Evolutionary conservation across 2,329 filamentous ascomycete genomes (phyloP), one percentile per base, ranked within the genome.

Genomic region (Curvularia sp.): DNA sequence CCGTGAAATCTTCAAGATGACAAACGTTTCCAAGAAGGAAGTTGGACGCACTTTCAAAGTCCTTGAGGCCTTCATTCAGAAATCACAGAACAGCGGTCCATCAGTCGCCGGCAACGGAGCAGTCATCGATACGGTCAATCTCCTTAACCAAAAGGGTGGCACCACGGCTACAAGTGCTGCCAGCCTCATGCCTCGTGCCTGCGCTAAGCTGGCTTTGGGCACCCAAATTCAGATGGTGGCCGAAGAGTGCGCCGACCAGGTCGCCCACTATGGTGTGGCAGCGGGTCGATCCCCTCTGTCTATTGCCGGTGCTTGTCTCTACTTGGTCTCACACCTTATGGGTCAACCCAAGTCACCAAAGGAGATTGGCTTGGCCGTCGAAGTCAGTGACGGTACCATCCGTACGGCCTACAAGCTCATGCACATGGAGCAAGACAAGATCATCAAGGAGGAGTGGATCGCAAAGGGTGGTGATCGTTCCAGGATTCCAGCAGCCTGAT

Each of bases 331-430:
- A 28, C 88, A 94, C 72, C 84, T 98, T 36, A 89, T 97, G 80
- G 91, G 89, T 55, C 86, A 95, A 66, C 83, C 87, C 19, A 91
- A 90, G 70, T 83, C 86, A 6, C 90, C 92, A n/a, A 93, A 93
- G 77, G 90, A 96, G 60, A 97, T 99, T 68, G 91, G 92, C 5
- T 78, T 80, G 23, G 89, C 95, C 18, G 92, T 91, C 1, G 92
- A 92, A 65, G 95, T 99, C 27, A 97, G 93, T 75, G 96, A 99
- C 73, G 93, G 95, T 54, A 99, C 95, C 0, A 97, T 99, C 70
- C 93, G 96, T 71, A 96, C 92, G 25, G 93, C 94, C 0, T 99
- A 98, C 82, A 95, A 95, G 74, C 88, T 91, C 71, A 83, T 99
- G 48, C 94, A 93, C 74, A 83, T 84, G 18, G 88, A 89, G 48